phyloP scores from a whole-genome alignment of 2,329 filamentous ascomycete genomes.

The Paraconiothyrium sp. region DNA sequence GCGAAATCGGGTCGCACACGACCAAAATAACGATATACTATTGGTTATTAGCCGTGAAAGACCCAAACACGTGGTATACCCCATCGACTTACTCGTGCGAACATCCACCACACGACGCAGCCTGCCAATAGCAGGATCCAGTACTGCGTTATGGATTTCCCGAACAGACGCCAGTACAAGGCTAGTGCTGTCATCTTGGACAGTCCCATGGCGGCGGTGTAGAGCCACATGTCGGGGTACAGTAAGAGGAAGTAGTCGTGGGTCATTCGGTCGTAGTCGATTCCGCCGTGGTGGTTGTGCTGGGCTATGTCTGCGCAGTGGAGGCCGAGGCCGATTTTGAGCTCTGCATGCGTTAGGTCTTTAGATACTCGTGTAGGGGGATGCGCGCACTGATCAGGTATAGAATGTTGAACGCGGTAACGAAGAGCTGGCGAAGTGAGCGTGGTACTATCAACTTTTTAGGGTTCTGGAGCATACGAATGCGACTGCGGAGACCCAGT shows the following conservation, averaged over 20 bases:
- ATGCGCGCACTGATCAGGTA: background rate
- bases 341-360: background rate
- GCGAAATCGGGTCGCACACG: background rate
- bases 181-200: slow-evolving; percentile 14
- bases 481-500: slow-evolving; percentile 9
- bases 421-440: slow-evolving; percentile 1
- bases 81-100: slow-evolving; percentile 7
- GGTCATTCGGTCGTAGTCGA: slow-evolving; percentile 5
- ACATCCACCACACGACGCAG: slow-evolving; percentile 14
- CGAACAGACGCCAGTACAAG: slow-evolving; percentile 14
- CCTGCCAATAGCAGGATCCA: slow-evolving; percentile 4
- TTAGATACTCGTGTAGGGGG: background rate
- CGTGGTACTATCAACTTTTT: background rate
- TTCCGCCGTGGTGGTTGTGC: background rate
- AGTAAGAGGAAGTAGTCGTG: slow-evolving; percentile 11
- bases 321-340: slow-evolving; percentile 5
- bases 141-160: slow-evolving; percentile 1
- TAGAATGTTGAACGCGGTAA: slow-evolving; percentile 5
- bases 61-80: background rate
- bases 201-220: slow-evolving; percentile 14
- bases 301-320: background rate
- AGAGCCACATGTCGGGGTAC: slow-evolving; percentile 18
- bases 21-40: slow-evolving; percentile 5
- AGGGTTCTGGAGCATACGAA: background rate
- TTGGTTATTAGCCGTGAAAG: background rate